Conservation (phyloP, 148 eudicot species). For the Chenopodium berlandieri region DNA sequence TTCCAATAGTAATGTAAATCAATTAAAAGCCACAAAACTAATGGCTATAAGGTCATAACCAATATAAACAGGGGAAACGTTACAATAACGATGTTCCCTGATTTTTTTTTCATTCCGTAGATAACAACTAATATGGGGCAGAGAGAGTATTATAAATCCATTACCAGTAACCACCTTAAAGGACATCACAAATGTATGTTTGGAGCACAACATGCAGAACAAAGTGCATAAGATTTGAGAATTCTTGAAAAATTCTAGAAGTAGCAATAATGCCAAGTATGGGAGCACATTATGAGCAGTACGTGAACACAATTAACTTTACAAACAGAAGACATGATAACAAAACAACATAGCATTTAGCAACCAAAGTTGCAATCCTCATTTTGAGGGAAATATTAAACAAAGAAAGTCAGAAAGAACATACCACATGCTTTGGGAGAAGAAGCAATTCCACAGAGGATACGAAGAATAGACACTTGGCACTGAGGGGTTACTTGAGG, state of each 20-base stretch:
- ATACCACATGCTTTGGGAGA: constrained; percentile 69
- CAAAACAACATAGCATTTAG: neutral
- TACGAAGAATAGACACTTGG: constrained; percentile 48
- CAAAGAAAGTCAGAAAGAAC: constrained; percentile 6
- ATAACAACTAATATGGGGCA: too few relatives aligned
- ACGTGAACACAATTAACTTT: neutral
- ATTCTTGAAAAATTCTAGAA: neutral
- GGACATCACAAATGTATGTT: neutral
- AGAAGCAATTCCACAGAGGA: constrained; percentile 57
- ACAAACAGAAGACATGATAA: neutral
- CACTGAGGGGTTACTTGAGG: constrained; percentile 45
- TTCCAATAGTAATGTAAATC: too few relatives aligned
- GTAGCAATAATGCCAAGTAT: neutral
- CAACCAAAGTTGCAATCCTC: too few relatives aligned
- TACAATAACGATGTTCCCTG: too few relatives aligned
- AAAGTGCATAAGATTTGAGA: neutral
- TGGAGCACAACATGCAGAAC: neutral
- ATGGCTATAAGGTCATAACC: too few relatives aligned
- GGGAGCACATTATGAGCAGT: neutral
- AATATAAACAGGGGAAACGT: too few relatives aligned
- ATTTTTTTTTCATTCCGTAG: too few relatives aligned
- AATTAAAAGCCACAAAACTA: too few relatives aligned
- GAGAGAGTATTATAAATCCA: too few relatives aligned
- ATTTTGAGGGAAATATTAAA: too few relatives aligned
- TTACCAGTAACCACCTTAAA: too few relatives aligned